Evolutionary conservation across 495 filamentous ascomycete genomes (phyloP), one percentile per base, ranked within the genome.

Genomic region (Oidiodendron maius): DNA sequence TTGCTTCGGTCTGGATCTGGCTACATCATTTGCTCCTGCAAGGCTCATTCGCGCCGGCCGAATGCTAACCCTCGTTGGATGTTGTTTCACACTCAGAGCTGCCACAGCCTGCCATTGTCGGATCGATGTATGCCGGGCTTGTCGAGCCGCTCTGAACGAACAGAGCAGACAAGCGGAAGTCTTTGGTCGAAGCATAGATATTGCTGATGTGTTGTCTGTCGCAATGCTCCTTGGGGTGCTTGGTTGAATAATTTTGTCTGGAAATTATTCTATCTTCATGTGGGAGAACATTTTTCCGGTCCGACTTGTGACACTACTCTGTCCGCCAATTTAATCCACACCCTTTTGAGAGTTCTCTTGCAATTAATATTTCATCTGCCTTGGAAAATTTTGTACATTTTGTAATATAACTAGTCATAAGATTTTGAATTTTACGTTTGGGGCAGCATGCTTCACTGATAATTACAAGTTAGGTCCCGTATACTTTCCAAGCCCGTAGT

Each of bases 61-160:
- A 39, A 11, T n/a, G 12, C 17, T 28, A 0, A 18, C 22, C 24
- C 40, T 28, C 12, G 37, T 25, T 2, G 18, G 37, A n/a, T 42
- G 36, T 20, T 21, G 32, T 30, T 49, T 60, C 22, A 45, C 36
- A 16, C 18, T 44, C 1, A 60, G 20, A 18, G 46, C 26, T n/a
- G 52, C 50, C 50, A 40, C 20, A 37, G 50, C 4, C 28, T 44
- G 52, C 49, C 40, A 52, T 41, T 48, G 42, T 32, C 11, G 46
- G 15, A 48, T 20, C 16, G 36, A 17, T 8, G 48, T 13, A 26
- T 35, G 47, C 8, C 41, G 36, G 12, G 44, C n/a, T 30, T 17
- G 49, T 30, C 42, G 57, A 30, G 57, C 46, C 34, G 49, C 53
- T 42, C 53, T 56, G 46, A 60, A 60, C 10, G 57, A 53, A 42